These are phyloP conservation scores for Rhizopogon vulgaris DNA, from an alignment of 768 basidiomycete species.

Conservation along the genomic window DNA sequence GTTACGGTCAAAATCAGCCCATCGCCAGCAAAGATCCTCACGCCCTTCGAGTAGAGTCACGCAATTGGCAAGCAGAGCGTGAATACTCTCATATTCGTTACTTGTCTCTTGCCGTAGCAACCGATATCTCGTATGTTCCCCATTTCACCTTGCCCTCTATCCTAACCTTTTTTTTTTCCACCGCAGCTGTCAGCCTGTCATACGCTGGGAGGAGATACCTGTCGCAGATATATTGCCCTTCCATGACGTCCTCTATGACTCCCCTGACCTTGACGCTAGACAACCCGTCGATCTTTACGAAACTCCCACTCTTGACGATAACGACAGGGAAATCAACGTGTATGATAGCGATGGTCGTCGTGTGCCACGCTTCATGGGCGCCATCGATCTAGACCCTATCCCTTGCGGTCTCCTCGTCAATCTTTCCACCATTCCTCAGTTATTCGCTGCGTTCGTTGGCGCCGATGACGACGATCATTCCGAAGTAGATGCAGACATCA, in stretches of 20 bases:
- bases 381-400: neutral
- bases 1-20: neutral
- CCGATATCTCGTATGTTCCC: neutral
- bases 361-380: neutral
- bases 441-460: neutral
- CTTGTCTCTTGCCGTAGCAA: neutral
- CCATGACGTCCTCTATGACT: neutral
- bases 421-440: neutral
- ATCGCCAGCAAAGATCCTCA: neutral
- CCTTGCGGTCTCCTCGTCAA: neutral
- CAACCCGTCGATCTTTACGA: neutral
- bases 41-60: neutral
- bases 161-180: too few relatives aligned
- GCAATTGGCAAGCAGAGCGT: neutral
- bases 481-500: neutral
- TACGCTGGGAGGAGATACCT: neutral
- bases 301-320: neutral
- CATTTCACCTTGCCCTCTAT: too few relatives aligned
- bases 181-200: neutral
- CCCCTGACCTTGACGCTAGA: neutral
- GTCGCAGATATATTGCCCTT: neutral
- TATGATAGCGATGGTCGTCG: neutral
- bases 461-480: neutral
- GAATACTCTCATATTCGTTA: neutral
- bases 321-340: neutral